These are phyloP conservation scores for Claviceps sp. DNA, from an alignment of 2,329 filamentous ascomycete species.

Conservation along the genomic window DNA sequence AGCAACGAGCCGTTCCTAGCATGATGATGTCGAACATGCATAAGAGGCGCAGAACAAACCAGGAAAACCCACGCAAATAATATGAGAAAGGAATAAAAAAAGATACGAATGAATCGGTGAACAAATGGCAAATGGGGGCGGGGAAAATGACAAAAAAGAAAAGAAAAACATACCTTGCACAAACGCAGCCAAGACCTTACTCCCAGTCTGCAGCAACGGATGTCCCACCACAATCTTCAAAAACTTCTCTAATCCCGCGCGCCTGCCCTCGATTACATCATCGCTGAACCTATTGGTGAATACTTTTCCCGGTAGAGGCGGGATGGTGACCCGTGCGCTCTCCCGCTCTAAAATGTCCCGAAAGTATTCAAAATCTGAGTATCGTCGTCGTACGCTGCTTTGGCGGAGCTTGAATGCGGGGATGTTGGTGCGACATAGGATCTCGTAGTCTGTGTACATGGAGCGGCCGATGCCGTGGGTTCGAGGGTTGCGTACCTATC, in stretches of 20 bases:
- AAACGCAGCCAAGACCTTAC: constrained; percentile 90
- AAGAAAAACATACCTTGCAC: constrained; percentile 59
- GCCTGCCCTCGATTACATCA: constrained; percentile 89
- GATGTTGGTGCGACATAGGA: constrained; percentile 95
- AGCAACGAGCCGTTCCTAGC: not conserved
- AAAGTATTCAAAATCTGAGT: constrained; percentile 98
- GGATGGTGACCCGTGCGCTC: constrained; percentile 86
- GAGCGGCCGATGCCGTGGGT: constrained; percentile 86
- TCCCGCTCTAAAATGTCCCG: constrained; percentile 96
- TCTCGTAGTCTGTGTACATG: constrained; percentile 99
- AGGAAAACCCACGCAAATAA: not conserved
- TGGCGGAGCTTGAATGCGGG: constrained; percentile 94
- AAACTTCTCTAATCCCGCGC: constrained; percentile 87
- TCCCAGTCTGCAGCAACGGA: constrained; percentile 90
- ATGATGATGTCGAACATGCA: not conserved
- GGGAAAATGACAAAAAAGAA: not conserved
- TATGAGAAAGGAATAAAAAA: too few species aligned
- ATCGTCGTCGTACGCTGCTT: constrained; percentile 78
- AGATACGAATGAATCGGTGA: too few species aligned
- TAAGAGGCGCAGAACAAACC: too few species aligned
- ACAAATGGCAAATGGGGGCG: not conserved
- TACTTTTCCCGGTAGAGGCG: constrained; percentile 89
- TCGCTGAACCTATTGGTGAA: constrained; percentile 97
- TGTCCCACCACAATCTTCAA: constrained; percentile 96
- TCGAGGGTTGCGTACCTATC: constrained; percentile 77